Percentiles rank a stretch among this genome's conserved stretches.
Conservation (phyloP, 2,329 filamentous ascomycete species). For the Elsinoe ampelina region DNA sequence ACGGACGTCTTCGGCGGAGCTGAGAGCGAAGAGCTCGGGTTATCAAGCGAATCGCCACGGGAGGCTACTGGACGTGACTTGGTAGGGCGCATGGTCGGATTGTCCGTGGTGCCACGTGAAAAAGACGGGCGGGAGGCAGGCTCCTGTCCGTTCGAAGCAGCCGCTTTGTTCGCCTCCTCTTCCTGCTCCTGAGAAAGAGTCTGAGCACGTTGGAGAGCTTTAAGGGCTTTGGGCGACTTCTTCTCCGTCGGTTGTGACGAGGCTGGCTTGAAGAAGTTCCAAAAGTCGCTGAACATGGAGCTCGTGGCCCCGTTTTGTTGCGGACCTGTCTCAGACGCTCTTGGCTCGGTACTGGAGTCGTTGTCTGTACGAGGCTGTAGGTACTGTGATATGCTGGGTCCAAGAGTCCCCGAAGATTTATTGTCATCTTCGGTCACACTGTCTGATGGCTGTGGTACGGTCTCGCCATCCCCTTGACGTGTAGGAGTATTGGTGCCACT, state of each 20-base stretch:
- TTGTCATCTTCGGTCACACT: slow-evolving; percentile 57
- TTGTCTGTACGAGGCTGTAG: slow-evolving; percentile 8
- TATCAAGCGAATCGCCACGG: slow-evolving; percentile 43
- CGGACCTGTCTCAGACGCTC: not conserved
- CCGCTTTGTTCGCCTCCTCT: not conserved
- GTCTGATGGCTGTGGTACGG: slow-evolving; percentile 62
- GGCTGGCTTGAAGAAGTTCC: slow-evolving; percentile 62
- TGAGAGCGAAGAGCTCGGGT: slow-evolving; percentile 38
- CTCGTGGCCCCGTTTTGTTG: slow-evolving; percentile 5
- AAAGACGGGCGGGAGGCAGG: slow-evolving; percentile 1
- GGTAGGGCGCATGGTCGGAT: slow-evolving; percentile 21
- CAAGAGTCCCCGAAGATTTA: slow-evolving; percentile 20
- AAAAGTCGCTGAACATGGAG: slow-evolving; percentile 43
- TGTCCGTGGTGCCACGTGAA: slow-evolving; percentile 16
- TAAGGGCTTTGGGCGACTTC: slow-evolving; percentile 27
- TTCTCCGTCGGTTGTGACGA: slow-evolving; percentile 61
- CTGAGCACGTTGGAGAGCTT: slow-evolving; percentile 52
- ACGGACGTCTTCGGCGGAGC: slow-evolving; percentile 85
- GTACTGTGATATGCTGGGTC: not conserved
- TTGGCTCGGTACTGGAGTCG: slow-evolving; percentile 35
- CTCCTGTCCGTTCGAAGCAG: not conserved
- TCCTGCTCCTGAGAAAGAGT: slow-evolving; percentile 46
- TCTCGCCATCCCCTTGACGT: slow-evolving; percentile 22
- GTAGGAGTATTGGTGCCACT: slow-evolving; percentile 18
- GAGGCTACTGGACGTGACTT: slow-evolving; percentile 36